Evolutionary conservation across 2,329 filamentous ascomycete species (phyloP).

Genomic region (Fusarium burgessii): DNA sequence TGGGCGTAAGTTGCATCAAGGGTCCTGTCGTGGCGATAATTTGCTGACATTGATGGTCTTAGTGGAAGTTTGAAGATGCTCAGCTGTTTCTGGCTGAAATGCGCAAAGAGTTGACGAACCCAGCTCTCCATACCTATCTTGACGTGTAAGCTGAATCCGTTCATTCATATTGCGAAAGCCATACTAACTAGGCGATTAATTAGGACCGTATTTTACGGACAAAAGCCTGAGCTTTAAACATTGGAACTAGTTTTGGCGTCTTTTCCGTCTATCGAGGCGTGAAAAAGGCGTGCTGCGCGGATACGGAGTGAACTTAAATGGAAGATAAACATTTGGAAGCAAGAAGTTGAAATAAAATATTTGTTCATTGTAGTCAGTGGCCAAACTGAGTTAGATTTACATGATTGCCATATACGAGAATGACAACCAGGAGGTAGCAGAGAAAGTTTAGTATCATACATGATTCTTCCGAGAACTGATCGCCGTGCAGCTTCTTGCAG

Average conservation of each 20-base stretch:
- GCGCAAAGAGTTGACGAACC: slow-evolving; percentile 31
- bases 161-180: accelerated
- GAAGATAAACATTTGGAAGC: too few relatives aligned
- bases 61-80: slow-evolving; percentile 34
- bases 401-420: too few relatives aligned
- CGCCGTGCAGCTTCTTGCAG: too few relatives aligned
- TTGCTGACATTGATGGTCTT: not conserved
- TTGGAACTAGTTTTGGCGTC: too few relatives aligned
- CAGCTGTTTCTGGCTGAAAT: slow-evolving; percentile 31
- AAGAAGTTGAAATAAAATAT: too few relatives aligned
- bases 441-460: too few relatives aligned
- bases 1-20: slow-evolving; percentile 18
- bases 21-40: accelerated
- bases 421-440: too few relatives aligned
- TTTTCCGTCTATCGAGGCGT: accelerated
- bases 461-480: too few relatives aligned
- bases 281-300: accelerated
- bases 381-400: too few relatives aligned
- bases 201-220: not conserved
- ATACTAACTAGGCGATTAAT: accelerated
- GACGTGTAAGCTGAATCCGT: slow-evolving; percentile 18
- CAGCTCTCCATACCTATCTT: slow-evolving; percentile 25
- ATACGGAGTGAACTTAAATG: too few relatives aligned
- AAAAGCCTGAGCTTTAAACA: not conserved
- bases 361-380: too few relatives aligned